phyloP scores from a whole-genome alignment of 805 yeast species.

The Priceomyces fermenticarens region DNA sequence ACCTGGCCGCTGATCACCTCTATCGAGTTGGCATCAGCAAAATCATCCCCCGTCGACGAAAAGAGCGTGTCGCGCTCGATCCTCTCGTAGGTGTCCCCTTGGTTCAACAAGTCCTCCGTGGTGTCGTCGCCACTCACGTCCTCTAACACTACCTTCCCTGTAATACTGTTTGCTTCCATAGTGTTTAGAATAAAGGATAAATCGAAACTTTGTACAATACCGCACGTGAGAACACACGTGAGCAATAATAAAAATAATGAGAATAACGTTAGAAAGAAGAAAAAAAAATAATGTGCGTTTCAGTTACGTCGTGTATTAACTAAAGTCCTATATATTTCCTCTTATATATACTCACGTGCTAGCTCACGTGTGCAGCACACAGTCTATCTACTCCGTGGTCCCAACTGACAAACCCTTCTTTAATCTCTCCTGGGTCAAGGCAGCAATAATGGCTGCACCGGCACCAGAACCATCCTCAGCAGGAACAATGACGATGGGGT shows the following conservation, averaged over 20 bases:
- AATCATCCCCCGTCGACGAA: not conserved
- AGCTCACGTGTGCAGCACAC: no score
- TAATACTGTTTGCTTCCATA: no score
- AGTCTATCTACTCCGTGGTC: slow-evolving; percentile 5
- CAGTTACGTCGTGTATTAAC: no score
- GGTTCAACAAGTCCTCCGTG: not conserved
- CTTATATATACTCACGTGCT: no score
- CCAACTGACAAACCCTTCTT: slow-evolving; percentile 71
- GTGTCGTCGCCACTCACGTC: slow-evolving; percentile 1
- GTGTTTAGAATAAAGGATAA: no score
- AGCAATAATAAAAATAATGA: no score
- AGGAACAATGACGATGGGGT: slow-evolving; percentile 81
- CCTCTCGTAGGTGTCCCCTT: no score
- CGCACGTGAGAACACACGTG: no score
- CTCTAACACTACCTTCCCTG: not conserved
- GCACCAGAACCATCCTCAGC: slow-evolving; percentile 99
- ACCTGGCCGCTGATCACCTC: slow-evolving; percentile 21
- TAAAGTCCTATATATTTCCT: no score
- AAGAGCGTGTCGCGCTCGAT: not conserved
- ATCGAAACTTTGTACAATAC: no score
- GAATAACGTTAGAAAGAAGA: no score
- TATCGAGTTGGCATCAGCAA: slow-evolving; percentile 13
- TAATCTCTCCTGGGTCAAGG: slow-evolving; percentile 81
- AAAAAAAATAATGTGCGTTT: no score
- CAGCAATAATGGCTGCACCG: slow-evolving; percentile 98